A percentile compares a stretch with the other conserved stretches of the same genome.
phyloP scores from a whole-genome alignment of 108 stramenopile genomes.

The Nitzschia sp. region DNA sequence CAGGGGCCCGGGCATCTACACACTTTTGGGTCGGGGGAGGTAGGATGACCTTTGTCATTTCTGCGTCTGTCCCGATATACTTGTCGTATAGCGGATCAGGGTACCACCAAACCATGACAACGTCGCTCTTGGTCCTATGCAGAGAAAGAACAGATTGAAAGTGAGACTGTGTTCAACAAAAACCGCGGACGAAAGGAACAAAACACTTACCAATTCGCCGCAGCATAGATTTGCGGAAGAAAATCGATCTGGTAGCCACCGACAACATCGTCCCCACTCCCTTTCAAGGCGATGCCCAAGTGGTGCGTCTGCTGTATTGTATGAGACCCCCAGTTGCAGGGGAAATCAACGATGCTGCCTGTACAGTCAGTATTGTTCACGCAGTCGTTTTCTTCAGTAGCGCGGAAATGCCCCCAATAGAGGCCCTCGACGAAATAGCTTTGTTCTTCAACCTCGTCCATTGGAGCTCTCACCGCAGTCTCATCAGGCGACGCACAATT shows the following conservation, averaged over 20 bases:
- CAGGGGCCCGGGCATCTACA: neutral
- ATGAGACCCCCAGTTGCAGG: slow-evolving; percentile 9
- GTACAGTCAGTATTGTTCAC: slow-evolving; percentile 21
- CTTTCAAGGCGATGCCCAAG: slow-evolving; percentile 12
- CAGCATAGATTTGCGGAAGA: slow-evolving; percentile 39
- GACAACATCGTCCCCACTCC: neutral
- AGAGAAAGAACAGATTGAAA: slow-evolving; percentile 12
- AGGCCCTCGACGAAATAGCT: slow-evolving; percentile 5
- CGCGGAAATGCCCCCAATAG: slow-evolving; percentile 40
- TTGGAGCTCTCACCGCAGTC: slow-evolving; percentile 21
- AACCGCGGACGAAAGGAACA: neutral
- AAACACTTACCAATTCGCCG: too few species aligned
- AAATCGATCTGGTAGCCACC: slow-evolving; percentile 5
- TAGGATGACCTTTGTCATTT: slow-evolving; percentile 27
- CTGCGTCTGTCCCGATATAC: slow-evolving; percentile 35
- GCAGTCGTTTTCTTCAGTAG: slow-evolving; percentile 42
- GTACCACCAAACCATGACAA: slow-evolving; percentile 37
- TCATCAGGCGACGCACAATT: slow-evolving; percentile 26
- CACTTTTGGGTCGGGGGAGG: slow-evolving; percentile 37
- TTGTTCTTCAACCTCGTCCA: slow-evolving; percentile 26
- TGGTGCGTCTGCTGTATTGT: slow-evolving; percentile 16
- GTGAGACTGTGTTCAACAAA: neutral
- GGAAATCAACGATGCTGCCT: slow-evolving; percentile 21
- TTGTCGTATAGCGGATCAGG: slow-evolving; percentile 32
- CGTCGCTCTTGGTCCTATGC: slow-evolving; percentile 28